phyloP scores from a whole-genome alignment of 768 basidiomycete genomes.

The Antrodiella citrinella region DNA sequence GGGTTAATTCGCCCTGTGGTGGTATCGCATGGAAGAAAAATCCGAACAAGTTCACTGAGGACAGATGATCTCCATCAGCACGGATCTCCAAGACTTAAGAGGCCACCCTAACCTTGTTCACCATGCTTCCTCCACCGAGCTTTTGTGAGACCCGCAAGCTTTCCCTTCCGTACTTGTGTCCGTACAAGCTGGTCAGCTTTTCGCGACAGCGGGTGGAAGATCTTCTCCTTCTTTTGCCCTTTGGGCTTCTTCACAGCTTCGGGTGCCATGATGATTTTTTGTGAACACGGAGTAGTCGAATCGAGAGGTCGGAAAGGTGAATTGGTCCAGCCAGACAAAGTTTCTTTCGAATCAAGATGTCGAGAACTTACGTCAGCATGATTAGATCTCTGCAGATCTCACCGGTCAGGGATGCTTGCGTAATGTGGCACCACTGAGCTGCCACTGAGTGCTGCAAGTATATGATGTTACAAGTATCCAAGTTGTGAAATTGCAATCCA shows the following conservation, averaged over 20 bases:
- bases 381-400: no score
- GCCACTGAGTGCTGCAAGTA: no score
- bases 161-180: constrained; percentile 59
- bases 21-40: constrained; percentile 75
- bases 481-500: no score
- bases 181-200: constrained; percentile 74
- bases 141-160: constrained; percentile 46
- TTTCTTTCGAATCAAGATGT: no score
- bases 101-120: constrained; percentile 36
- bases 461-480: no score
- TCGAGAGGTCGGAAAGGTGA: no score
- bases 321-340: no score
- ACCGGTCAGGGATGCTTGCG: no score
- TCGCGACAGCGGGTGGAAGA: constrained; percentile 77
- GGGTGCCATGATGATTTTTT: no score
- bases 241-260: constrained; percentile 12
- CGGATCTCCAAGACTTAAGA: neutral
- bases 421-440: no score
- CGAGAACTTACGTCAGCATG: no score
- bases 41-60: constrained; percentile 58
- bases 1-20: constrained; percentile 42
- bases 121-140: constrained; percentile 53
- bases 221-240: constrained; percentile 58
- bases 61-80: neutral
- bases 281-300: no score